These are phyloP conservation scores for Diaporthe ampelina DNA, from an alignment of 2,329 filamentous ascomycete genomes.

Conservation along the genomic window DNA sequence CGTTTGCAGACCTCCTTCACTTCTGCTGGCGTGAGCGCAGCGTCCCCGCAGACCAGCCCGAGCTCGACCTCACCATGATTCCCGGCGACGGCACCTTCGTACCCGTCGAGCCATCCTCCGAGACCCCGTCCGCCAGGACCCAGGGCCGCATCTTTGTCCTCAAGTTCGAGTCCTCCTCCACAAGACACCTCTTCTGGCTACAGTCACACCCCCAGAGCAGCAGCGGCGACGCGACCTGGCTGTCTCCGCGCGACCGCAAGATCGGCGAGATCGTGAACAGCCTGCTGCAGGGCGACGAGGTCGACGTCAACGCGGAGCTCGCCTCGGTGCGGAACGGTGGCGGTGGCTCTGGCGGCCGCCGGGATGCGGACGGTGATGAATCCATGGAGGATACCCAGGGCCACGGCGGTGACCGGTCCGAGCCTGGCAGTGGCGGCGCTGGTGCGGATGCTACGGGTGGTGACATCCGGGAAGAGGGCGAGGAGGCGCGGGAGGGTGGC, in stretches of 20 bases:
- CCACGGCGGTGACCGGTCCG: slow-evolving; percentile 70
- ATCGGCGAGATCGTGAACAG: slow-evolving; percentile 89
- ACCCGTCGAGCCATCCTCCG: slow-evolving; percentile 77
- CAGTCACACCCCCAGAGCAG: slow-evolving; percentile 88
- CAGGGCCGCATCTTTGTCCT: slow-evolving; percentile 94
- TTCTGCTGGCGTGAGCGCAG: slow-evolving; percentile 95
- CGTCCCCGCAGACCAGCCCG: slow-evolving; percentile 77
- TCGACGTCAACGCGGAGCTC: slow-evolving; percentile 83
- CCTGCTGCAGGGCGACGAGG: slow-evolving; percentile 89
- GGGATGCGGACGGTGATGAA: slow-evolving; percentile 72
- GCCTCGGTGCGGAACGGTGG: slow-evolving; percentile 69
- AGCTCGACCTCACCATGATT: slow-evolving; percentile 94
- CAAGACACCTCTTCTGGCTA: slow-evolving; percentile 95
- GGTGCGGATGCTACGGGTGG: slow-evolving; percentile 90
- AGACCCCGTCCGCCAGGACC: slow-evolving; percentile 73
- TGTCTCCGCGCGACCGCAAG: slow-evolving; percentile 88
- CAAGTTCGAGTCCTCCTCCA: slow-evolving; percentile 93
- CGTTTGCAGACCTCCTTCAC: slow-evolving; percentile 81
- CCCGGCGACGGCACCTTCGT: slow-evolving; percentile 89
- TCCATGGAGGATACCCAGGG: slow-evolving; percentile 84
- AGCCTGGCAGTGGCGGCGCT: slow-evolving; percentile 81
- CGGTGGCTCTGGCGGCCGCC: slow-evolving; percentile 61
- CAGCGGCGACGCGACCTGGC: slow-evolving; percentile 78
- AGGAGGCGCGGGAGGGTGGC: slow-evolving; percentile 89
- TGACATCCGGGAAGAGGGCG: slow-evolving; percentile 91